A percentile compares a stretch with the other conserved stretches of the same genome.
phyloP scores from a whole-genome alignment of 768 basidiomycete species.

The Termitomyces titanicus region DNA sequence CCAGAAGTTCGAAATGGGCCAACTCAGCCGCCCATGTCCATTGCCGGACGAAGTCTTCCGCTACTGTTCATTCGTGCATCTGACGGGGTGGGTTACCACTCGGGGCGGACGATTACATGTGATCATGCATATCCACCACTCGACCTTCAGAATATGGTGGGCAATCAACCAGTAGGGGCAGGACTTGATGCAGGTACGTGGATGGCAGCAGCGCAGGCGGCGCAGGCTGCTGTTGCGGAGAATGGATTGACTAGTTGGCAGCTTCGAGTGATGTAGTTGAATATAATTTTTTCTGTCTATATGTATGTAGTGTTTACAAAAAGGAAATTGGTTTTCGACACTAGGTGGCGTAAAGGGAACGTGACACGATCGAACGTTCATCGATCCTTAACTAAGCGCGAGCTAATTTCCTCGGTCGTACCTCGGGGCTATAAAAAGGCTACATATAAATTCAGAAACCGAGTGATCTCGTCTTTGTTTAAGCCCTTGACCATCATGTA shows the following conservation, averaged over 20 bases:
- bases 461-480: slow-evolving; percentile 18
- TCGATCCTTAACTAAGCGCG: slow-evolving; percentile 16
- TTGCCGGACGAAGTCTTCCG: slow-evolving; percentile 69
- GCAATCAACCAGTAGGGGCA: slow-evolving; percentile 41
- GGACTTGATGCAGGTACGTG: slow-evolving; percentile 57
- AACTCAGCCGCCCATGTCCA: slow-evolving; percentile 40
- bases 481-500: slow-evolving; percentile 39
- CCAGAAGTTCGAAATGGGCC: slow-evolving; percentile 24
- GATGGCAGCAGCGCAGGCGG: slow-evolving; percentile 73
- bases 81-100: slow-evolving; percentile 89
- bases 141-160: slow-evolving; percentile 53
- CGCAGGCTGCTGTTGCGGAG: slow-evolving; percentile 65
- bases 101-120: slow-evolving; percentile 78
- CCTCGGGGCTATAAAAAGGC: no score
- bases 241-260: slow-evolving; percentile 76
- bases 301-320: slow-evolving; percentile 23
- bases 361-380: slow-evolving; percentile 15
- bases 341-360: slow-evolving; percentile 7
- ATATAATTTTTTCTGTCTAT: slow-evolving; percentile 13
- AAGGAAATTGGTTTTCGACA: slow-evolving; percentile 1
- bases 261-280: slow-evolving; percentile 65
- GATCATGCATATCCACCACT: slow-evolving; percentile 76
- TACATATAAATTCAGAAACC: slow-evolving; percentile 11
- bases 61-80: slow-evolving; percentile 76
- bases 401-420: no score